Conservation (phyloP, 2,329 filamentous ascomycete genomes). For the Cladosporium sp. region DNA sequence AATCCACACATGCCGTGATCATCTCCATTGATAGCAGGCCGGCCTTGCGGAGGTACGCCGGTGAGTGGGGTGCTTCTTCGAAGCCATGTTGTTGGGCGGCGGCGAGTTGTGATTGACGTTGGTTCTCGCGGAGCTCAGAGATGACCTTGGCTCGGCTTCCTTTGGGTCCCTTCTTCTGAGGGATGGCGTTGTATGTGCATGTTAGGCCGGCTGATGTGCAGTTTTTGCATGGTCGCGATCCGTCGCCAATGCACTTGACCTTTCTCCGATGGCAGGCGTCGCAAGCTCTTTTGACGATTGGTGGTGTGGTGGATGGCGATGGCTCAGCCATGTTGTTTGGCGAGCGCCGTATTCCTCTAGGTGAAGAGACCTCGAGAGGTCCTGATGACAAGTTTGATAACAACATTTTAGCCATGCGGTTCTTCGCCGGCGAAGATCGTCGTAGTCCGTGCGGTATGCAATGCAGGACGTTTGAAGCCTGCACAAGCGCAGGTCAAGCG, state of each 20-base stretch:
- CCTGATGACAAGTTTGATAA: slow-evolving; percentile 11
- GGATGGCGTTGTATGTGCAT: slow-evolving; percentile 63
- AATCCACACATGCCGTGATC: slow-evolving; percentile 53
- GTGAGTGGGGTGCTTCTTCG: slow-evolving; percentile 39
- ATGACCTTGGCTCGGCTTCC: slow-evolving; percentile 60
- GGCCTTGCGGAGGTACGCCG: slow-evolving; percentile 43
- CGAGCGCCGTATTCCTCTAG: slow-evolving; percentile 10
- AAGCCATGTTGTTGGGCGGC: slow-evolving; percentile 34
- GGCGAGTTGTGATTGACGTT: slow-evolving; percentile 42
- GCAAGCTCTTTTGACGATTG: slow-evolving; percentile 28
- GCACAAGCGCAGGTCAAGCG: not conserved
- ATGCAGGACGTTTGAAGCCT: not conserved
- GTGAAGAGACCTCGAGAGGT: slow-evolving; percentile 11
- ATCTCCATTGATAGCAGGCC: slow-evolving; percentile 48
- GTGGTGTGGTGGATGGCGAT: slow-evolving; percentile 17
- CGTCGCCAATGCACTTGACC: slow-evolving; percentile 49
- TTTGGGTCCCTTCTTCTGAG: slow-evolving; percentile 62
- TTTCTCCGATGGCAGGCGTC: slow-evolving; percentile 45
- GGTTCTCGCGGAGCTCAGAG: slow-evolving; percentile 56
- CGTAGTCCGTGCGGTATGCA: slow-evolving; percentile 9
- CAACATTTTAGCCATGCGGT: slow-evolving; percentile 13
- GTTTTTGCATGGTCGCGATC: slow-evolving; percentile 55
- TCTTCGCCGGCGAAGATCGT: not conserved
- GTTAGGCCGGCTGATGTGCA: slow-evolving; percentile 55
- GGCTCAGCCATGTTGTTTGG: slow-evolving; percentile 8